Base-by-base conservation (phyloP, 345 rosid species). In the Populus deltoides region DNA sequence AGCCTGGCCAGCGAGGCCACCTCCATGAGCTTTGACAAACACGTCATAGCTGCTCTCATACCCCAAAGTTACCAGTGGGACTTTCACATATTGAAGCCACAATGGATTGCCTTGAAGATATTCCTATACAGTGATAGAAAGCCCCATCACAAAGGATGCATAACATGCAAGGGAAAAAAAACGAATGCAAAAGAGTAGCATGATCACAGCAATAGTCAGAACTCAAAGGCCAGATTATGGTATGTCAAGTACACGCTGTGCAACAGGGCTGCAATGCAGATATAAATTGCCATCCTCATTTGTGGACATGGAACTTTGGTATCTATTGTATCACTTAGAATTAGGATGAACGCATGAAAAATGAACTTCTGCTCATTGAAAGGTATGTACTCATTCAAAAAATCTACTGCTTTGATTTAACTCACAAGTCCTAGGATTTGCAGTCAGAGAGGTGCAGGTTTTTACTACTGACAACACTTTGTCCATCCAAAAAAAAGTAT, bases 1-100 rank as follows among this genome's bases (percentile, higher is more conserved):
- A 71, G 98, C 98, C 85, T 95, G 98, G 80, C 99, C 99, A 7
- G 97, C 88, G 38, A 95, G 98, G 62, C 98, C 98, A 0, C 98
- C 98, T 2, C 98, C 99, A 69, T 91, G 98, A 17, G 97, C 98
- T 86, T 95, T 95, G 17, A 93, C 97, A 77, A 95, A 92, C 31
- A 95, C 92, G 16, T 95, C 97, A 25, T 91, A 95, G 84, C 90
- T 91, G 53, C 72, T 88, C 80, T 93, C 99, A 53, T 95, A 93
- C n/a, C 99, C 97, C 29, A 95, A 74, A 45, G 92, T 87, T 73
- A 84, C 86, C 84, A 93, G 73, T 3, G 99, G 99, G 41, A 87
- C 87, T 81, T 93, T 95, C 49, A 95, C 84, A 77, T 93, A 91
- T 49, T 93, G 97, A 76, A 95, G 87, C 98, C 99, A 95, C 76